phyloP scores from a whole-genome alignment of 2,329 filamentous ascomycete species.

The Albifimbria verrucaria region DNA sequence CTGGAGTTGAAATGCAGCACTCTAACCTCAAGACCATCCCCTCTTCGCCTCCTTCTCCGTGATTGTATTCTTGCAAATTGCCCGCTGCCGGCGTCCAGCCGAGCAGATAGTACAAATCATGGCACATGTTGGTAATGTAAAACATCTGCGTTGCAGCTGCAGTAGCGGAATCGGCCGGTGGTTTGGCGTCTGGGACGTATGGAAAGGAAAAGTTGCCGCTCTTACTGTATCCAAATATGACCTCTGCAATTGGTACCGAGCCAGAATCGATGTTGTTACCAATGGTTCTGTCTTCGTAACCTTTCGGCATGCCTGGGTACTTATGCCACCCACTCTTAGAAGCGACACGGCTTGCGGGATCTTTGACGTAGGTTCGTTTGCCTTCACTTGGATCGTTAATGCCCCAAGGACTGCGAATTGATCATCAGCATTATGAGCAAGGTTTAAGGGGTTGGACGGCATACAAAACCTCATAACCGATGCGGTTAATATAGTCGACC shows the following conservation, averaged over 20 bases:
- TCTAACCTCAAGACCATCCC: conserved; percentile 48
- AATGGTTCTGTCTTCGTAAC: background rate
- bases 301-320: background rate
- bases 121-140: conserved; percentile 52
- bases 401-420: background rate
- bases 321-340: background rate
- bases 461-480: conserved; percentile 49
- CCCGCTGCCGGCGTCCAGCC: conserved; percentile 52
- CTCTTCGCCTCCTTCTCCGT: conserved; percentile 43
- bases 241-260: background rate
- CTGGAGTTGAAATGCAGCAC: conserved; percentile 44
- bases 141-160: conserved; percentile 50
- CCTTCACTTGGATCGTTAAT: background rate
- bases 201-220: conserved; percentile 21
- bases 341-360: background rate
- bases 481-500: conserved; percentile 46
- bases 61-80: conserved; percentile 52
- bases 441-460: background rate
- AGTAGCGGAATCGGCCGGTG: background rate
- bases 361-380: background rate
- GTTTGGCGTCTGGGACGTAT: background rate
- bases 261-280: background rate
- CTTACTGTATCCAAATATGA: conserved; percentile 38
- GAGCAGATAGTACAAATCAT: conserved; percentile 50
- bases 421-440: background rate